Base-by-base conservation (phyloP, 768 basidiomycete species). In the Trametes cinnabarina region DNA sequence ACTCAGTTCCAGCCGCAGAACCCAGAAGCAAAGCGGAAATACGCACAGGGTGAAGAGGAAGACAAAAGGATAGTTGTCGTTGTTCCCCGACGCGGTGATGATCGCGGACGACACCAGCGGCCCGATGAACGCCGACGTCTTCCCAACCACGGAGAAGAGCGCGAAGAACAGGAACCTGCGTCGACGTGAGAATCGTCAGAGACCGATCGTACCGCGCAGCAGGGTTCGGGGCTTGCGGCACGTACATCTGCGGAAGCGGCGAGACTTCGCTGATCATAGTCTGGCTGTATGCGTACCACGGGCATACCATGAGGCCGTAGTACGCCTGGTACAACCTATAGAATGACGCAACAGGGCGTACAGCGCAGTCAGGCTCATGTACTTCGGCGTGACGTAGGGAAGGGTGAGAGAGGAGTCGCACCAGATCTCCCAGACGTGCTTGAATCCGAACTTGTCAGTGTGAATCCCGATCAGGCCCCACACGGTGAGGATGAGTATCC, bases 351-450 rank as follows among this genome's bases (percentile, higher is more conserved):
- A 46, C 14, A 9, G 41, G 19, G 19, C 41, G 11, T 23, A 9
- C 19, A 42, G 19, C 10, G 25, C 15, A 10, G 5, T 20, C 23
- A 58, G 48, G n/a, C 54, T 32, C 12, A n/a, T n/a, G n/a, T n/a
- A n/a, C n/a, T n/a, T n/a, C n/a, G n/a, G n/a, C n/a, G 12, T 32
- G 17, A 40, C 15, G n/a, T 11, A 42, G n/a, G 19, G 25, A 23
- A 26, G 12, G 3, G 19, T 15, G 25, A 1, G 46, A n/a, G 37
- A 10, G 46, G 34, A 35, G 7, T 20, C 71, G 54, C 62, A 84
- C 85, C 87, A 88, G 28, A 88, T 82, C 69, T 91, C 90, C 88
- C 89, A 91, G 58, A 85, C 81, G 66, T 91, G 86, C 70, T 92
- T 88, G 74, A 90, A 91, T 12, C 88, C 89, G 65, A 92, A 86